phyloP scores from a whole-genome alignment of 2,329 filamentous ascomycete genomes.

The Cytospora mali region DNA sequence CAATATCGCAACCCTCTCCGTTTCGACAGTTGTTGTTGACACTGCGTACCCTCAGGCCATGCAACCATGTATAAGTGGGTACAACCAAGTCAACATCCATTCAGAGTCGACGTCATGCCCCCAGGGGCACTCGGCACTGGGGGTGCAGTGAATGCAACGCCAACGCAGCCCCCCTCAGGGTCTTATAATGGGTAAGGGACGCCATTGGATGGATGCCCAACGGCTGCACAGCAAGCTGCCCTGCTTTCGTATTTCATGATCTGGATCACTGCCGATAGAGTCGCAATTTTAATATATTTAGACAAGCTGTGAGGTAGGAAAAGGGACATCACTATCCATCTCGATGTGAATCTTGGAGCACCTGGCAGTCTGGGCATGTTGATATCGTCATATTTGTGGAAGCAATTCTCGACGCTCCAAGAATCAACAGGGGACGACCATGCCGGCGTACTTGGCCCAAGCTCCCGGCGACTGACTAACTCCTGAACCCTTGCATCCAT shows the following conservation, averaged over 20 bases:
- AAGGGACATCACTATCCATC: neutral
- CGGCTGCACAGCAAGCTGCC: neutral
- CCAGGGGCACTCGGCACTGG: neutral
- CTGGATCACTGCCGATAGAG: neutral
- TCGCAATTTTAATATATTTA: neutral
- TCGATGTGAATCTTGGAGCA: no score
- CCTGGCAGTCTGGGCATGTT: neutral
- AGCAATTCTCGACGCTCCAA: neutral
- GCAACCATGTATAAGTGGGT: no score
- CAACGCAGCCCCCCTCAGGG: neutral
- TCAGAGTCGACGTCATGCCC: neutral
- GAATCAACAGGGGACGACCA: neutral
- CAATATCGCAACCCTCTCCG: neutral
- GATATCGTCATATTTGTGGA: neutral
- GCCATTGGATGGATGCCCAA: neutral
- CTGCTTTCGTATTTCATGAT: neutral
- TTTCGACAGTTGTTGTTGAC: neutral
- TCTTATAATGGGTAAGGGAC: neutral
- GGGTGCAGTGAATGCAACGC: neutral
- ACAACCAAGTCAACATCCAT: neutral
- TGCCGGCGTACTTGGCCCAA: neutral
- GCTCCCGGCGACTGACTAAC: neutral
- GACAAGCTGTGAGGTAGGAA: neutral
- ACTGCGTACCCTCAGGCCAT: no score
- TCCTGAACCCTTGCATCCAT: neutral